Base-by-base conservation (phyloP, 2,329 filamentous ascomycete genomes). In the Pezicula carpinea region DNA sequence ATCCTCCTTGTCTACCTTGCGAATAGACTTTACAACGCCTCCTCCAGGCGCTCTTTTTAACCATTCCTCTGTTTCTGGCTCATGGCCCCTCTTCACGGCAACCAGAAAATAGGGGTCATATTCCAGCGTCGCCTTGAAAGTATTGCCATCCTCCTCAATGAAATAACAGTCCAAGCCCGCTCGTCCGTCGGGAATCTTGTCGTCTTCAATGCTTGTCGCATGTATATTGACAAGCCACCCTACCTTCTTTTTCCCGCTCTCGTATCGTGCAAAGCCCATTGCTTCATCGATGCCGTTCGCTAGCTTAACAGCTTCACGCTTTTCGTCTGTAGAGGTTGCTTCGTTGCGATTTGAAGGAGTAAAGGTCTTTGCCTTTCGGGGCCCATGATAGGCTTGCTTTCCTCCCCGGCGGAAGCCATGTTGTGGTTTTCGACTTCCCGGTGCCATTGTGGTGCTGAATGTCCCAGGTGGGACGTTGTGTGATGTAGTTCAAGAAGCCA, bases 171-270 rank as follows among this genome's bases (percentile, higher is more conserved):
- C 93, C 47, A 99, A 82, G 7, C 89, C 93, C 1, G 93, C 87
- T 54, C 89, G 83, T 32, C 93, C 93, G 5, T 89, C 88, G 1
- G 87, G 84, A 39, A 87, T 78, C 57, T 89, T 87, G 14, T 91
- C 79, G 64, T 97, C 92, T 66, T 96, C 73, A 39, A 99, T 77
- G 11, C 83, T 82, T 0, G 93, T 97, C 33, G 90, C 83, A 64
- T 96, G 89, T 71, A 97, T 88, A 63, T 97, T 99, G 58, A 92
- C 89, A 4, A 99, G 80, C 93, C 93, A 99, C 54, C 95, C 91
- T 42, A 87, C 80, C 63, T 83, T 87, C 58, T 73, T 76, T 69
- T 85, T 89, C 40, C 89, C 93, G 26, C 88, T 84, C 55, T 99
- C 95, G 65, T 91, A 96, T 43, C 92, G 86, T 29, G 84, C 77